A percentile compares a stretch with the other conserved stretches of the same genome.
These are phyloP conservation scores for Lumnitzera littorea DNA, from an alignment of 345 rosid species.

Conservation along the genomic window DNA sequence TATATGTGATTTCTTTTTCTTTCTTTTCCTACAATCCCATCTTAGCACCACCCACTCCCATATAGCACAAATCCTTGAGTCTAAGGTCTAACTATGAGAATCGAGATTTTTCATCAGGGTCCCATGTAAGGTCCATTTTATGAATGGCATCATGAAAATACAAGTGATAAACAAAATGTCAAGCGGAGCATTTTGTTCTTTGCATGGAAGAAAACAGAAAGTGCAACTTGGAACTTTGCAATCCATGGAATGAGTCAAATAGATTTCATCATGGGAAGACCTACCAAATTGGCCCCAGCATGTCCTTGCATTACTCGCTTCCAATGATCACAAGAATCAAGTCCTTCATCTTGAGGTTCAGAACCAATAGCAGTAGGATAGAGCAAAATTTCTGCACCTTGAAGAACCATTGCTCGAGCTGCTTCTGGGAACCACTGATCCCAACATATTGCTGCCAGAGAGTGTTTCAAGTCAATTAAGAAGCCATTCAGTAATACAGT, in stretches of 20 bases:
- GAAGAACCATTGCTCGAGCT: constrained; percentile 82
- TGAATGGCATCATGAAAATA: too few species aligned
- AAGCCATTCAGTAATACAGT: background rate
- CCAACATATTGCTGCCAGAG: constrained; percentile 79
- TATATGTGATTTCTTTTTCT: too few species aligned
- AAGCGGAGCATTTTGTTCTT: background rate
- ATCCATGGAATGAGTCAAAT: background rate
- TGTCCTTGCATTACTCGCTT: constrained; percentile 95
- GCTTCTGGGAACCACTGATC: constrained; percentile 98
- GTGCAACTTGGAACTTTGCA: background rate
- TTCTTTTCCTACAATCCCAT: too few species aligned
- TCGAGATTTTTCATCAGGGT: too few species aligned
- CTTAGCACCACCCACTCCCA: too few species aligned
- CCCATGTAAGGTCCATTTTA: too few species aligned
- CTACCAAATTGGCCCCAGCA: constrained; percentile 93
- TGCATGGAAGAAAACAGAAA: background rate
- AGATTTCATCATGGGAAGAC: constrained; percentile 4
- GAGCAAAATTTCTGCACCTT: constrained; percentile 82
- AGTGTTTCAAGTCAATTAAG: background rate
- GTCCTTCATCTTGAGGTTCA: constrained; percentile 90
- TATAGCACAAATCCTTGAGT: too few species aligned
- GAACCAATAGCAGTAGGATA: constrained; percentile 96
- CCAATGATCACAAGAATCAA: constrained; percentile 93
- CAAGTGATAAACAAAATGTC: too few species aligned
- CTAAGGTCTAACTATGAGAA: too few species aligned